Evolutionary conservation across 768 basidiomycete species (phyloP), one percentile per base, ranked within the genome.

Genomic region (Tremella fuciformis): DNA sequence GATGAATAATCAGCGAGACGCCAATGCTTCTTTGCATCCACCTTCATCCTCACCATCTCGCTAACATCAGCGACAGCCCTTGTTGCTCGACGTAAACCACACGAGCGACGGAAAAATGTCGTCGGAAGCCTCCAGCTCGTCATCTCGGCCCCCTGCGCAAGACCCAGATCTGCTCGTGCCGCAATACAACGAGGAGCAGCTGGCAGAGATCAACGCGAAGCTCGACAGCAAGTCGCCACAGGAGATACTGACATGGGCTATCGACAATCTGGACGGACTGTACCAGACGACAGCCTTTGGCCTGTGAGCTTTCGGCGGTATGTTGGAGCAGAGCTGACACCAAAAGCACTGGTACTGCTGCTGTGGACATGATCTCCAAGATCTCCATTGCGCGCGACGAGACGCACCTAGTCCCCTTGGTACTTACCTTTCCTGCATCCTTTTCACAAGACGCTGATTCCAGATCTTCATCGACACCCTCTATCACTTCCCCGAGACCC

Each of bases 241-340:
- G 65, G 83, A 91, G 61, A 90, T 97, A 64, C 82, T 99, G 53
- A 69, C 75, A 73, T 98, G 94, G 94, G 90, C 87, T 0, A 73
- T 91, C 50, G 82, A 84, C 44, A 81, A 89, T 66, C 80, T 98
- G 16, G 88, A 91, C 0, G 82, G 83, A 7, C 80, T 98, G 18
- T 86, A 85, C 77, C 94, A 99, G 76, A 97, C 96, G 6, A 98
- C 94, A 4, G 94, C 96, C 0, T 94, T 99, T 71, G 96, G 96
- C 7, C 82, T 97, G 59, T 78, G 50, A 70, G 76, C 71, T 0
- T 34, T 48, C n/a, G 21, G 49, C 37, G 13, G 19, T 21, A 24
- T 18, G 15, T 13, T 18, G 13, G 42, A 46, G 42, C 16, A 51
- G 4, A n/a, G 21, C 53, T 65, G 50, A 48, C 48, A 11, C 13